Conservation (phyloP, 768 basidiomycete species). For the Tricholoma sp. region DNA sequence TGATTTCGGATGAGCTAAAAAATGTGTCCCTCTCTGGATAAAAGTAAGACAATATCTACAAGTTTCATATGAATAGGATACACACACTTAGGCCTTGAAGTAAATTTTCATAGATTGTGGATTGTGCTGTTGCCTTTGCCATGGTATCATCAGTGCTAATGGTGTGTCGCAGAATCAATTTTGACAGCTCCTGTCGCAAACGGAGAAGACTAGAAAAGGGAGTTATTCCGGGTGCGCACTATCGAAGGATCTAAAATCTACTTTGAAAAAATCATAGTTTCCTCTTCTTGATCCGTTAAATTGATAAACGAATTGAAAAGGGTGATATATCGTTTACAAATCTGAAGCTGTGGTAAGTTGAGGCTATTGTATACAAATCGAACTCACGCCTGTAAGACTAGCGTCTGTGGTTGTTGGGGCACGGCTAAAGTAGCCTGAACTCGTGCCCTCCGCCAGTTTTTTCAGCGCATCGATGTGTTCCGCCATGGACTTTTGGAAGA, state of each 20-base stretch:
- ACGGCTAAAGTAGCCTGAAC: constrained; percentile 58
- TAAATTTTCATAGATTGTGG: constrained; percentile 69
- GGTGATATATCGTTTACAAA: constrained; percentile 71
- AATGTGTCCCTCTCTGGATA: constrained; percentile 56
- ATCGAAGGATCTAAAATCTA: constrained; percentile 30
- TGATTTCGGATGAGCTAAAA: constrained; percentile 75
- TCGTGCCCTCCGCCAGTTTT: constrained; percentile 71
- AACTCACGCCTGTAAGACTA: constrained; percentile 54
- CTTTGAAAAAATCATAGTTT: constrained; percentile 97
- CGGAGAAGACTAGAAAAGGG: constrained; percentile 58
- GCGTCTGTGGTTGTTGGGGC: constrained; percentile 61
- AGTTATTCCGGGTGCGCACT: background rate
- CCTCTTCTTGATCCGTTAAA: constrained; percentile 79
- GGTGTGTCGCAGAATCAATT: constrained; percentile 70
- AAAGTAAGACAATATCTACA: constrained; percentile 1
- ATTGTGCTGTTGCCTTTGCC: constrained; percentile 62
- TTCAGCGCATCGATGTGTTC: constrained; percentile 80
- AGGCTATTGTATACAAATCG: background rate
- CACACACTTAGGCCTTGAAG: constrained; percentile 74
- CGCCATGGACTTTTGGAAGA: constrained; percentile 86
- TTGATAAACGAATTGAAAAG: constrained; percentile 82
- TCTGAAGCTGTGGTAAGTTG: constrained; percentile 29
- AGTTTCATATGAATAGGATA: constrained; percentile 8
- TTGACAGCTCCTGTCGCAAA: constrained; percentile 78
- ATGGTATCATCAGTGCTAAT: constrained; percentile 56